phyloP scores from a whole-genome alignment of 2,329 filamentous ascomycete species.

The Phoma herbarum region DNA sequence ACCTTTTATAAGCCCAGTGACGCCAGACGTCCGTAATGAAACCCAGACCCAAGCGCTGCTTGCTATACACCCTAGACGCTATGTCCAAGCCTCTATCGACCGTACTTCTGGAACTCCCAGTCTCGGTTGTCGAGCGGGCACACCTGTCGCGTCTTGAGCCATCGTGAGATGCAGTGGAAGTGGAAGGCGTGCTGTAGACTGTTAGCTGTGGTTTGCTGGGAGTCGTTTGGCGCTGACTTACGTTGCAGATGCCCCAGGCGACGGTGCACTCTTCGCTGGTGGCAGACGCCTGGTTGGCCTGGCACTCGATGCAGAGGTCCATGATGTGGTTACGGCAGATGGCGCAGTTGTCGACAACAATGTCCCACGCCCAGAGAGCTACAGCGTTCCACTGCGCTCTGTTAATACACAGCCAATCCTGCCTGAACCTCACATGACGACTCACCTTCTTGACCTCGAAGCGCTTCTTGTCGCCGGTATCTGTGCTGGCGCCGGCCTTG shows the following conservation, averaged over 20 bases:
- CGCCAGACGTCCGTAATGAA: slow-evolving; percentile 36
- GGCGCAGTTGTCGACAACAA: slow-evolving; percentile 98
- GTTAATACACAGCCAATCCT: slow-evolving; percentile 27
- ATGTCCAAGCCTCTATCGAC: slow-evolving; percentile 59
- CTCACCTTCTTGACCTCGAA: slow-evolving; percentile 98
- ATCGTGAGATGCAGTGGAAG: slow-evolving; percentile 99
- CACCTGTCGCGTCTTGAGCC: slow-evolving; percentile 98
- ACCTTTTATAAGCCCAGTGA: slow-evolving; percentile 33
- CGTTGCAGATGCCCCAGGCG: slow-evolving; percentile 99
- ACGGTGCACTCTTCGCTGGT: slow-evolving; percentile 99
- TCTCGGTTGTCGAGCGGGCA: slow-evolving; percentile 97
- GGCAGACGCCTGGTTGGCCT: slow-evolving; percentile 96
- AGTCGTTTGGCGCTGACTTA: slow-evolving; percentile 59
- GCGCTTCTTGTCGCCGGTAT: slow-evolving; percentile 79
- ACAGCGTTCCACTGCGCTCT: slow-evolving; percentile 90
- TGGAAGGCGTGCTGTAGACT: slow-evolving; percentile 89
- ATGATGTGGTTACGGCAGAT: slow-evolving; percentile 99
- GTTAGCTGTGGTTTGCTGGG: slow-evolving; percentile 46
- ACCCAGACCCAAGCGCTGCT: slow-evolving; percentile 27
- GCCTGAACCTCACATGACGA: slow-evolving; percentile 12
- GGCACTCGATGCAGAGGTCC: slow-evolving; percentile 99
- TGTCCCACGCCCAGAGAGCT: slow-evolving; percentile 98
- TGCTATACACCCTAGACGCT: slow-evolving; percentile 15
- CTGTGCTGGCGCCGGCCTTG: slow-evolving; percentile 62
- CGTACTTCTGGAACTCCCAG: slow-evolving; percentile 99